These are phyloP conservation scores for Pleurotus sapidus DNA, from an alignment of 768 basidiomycete genomes.

Conservation along the genomic window DNA sequence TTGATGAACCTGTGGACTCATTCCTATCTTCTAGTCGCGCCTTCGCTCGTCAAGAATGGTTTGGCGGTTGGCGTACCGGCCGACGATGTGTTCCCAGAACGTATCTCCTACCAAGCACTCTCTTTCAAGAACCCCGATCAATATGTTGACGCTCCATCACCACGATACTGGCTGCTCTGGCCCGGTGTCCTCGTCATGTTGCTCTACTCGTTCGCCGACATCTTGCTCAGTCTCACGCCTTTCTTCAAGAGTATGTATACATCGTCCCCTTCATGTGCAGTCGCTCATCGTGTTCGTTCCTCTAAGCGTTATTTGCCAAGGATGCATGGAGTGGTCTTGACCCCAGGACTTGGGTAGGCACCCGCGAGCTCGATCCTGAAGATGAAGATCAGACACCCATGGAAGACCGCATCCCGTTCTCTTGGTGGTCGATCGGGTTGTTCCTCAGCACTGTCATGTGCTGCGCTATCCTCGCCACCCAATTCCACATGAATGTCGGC, in stretches of 20 bases:
- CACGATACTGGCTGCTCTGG: slow-evolving; percentile 63
- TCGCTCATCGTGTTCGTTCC: background rate
- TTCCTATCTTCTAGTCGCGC: slow-evolving; percentile 36
- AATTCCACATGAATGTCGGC: slow-evolving; percentile 56
- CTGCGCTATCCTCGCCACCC: slow-evolving; percentile 49
- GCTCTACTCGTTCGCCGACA: slow-evolving; percentile 55
- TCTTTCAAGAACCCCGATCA: slow-evolving; percentile 40
- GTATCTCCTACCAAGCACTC: slow-evolving; percentile 41
- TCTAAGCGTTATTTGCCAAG: slow-evolving; percentile 5
- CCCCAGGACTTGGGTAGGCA: slow-evolving; percentile 27
- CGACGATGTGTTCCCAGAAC: slow-evolving; percentile 35
- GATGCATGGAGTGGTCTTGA: slow-evolving; percentile 14
- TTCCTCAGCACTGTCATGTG: slow-evolving; percentile 44
- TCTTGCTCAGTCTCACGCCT: slow-evolving; percentile 38
- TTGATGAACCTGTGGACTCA: background rate
- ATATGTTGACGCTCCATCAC: slow-evolving; percentile 43
- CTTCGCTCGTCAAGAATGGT: slow-evolving; percentile 50
- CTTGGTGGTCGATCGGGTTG: slow-evolving; percentile 56
- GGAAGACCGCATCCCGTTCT: slow-evolving; percentile 51
- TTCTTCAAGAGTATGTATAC: slow-evolving; percentile 25
- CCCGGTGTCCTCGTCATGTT: slow-evolving; percentile 63
- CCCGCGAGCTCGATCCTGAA: slow-evolving; percentile 29
- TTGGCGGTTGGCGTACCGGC: slow-evolving; percentile 39
- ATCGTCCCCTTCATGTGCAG: background rate
- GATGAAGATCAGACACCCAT: slow-evolving; percentile 51